Evolutionary conservation across 768 basidiomycete species (phyloP).

Genomic region (Dacryopinax spathularia): DNA sequence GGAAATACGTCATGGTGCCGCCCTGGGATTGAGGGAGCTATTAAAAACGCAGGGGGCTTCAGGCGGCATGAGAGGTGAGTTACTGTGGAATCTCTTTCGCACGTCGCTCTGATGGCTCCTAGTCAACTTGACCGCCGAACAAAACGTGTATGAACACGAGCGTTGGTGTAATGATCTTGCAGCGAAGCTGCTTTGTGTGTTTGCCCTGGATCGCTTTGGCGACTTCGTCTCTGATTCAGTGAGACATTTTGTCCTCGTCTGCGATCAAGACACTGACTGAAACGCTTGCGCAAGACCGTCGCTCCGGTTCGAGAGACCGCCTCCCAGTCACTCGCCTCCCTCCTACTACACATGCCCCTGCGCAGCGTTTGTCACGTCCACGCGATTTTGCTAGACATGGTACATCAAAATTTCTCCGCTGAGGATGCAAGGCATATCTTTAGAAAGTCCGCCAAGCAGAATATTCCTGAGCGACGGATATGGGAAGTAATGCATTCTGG

Average conservation of each 20-base stretch:
- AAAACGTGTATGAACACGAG: constrained; percentile 58
- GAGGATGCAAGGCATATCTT: constrained; percentile 2
- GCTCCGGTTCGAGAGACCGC: constrained; percentile 95
- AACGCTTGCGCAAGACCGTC: constrained; percentile 40
- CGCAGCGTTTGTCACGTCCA: constrained; percentile 69
- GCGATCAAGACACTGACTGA: not conserved
- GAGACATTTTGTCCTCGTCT: constrained; percentile 7
- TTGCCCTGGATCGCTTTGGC: constrained; percentile 93
- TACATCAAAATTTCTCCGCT: constrained; percentile 61
- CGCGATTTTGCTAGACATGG: constrained; percentile 77
- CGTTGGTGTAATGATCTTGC: constrained; percentile 83
- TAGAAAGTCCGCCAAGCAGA: not conserved
- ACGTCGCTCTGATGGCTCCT: not conserved
- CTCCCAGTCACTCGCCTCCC: constrained; percentile 81
- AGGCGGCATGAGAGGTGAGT: constrained; percentile 66
- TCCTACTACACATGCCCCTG: constrained; percentile 78
- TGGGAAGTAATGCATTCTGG: constrained; percentile 99
- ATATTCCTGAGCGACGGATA: constrained; percentile 34
- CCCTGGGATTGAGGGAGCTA: constrained; percentile 78
- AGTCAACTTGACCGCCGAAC: constrained; percentile 40
- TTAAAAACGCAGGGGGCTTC: constrained; percentile 68
- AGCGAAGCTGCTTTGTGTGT: constrained; percentile 71
- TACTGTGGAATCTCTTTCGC: not conserved
- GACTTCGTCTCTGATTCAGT: constrained; percentile 92
- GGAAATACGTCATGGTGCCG: constrained; percentile 90